Evolutionary conservation across 495 filamentous ascomycete species (phyloP), one percentile per base, ranked within the genome.

Genomic region (Neurospora sp.): DNA sequence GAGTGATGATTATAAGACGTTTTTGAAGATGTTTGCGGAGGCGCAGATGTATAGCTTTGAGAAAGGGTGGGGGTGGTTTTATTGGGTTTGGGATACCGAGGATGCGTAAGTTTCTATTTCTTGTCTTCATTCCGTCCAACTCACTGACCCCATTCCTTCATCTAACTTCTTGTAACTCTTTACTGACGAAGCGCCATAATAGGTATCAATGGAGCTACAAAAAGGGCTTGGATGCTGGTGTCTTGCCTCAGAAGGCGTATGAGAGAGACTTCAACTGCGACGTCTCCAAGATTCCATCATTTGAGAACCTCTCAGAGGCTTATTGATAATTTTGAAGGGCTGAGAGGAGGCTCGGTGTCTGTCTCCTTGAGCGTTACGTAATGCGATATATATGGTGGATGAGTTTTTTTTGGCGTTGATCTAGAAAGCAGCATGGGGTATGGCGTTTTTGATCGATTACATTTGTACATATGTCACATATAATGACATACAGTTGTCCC

Each of bases 131-230:
- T 42, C 0, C 42, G 18, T 46, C 42, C 18, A 10, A 46, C 42
- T 46, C 42, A n/a, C 42, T 20, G n/a, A 20, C 18, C n/a, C 42
- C 18, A 20, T 46, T 46, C 9, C 42, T 46, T 46, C 42, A 10
- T 18, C 42, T 46, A 7, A 18, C 48, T 38, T 38, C 14, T 14
- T 38, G 38, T 66, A 40, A 42, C 8, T 11, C 9, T 59, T 18
- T 70, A 62, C 83, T 89, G 73, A 94, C 92, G 4, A 91, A 94
- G 83, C 8, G 12, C 4, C 31, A 70, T 70, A 86, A 82, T 46
- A 91, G 93, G 69, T 85, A 90, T 46, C 96, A 98, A 83, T 99
- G 96, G 96, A 97, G 93, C 81, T 99, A 95, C 79, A 93, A 93
- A 81, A 87, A 89, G 74, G 94, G 93, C 0, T 86, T 96, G 81